Evolutionary conservation across 495 filamentous ascomycete genomes (phyloP), one percentile per base, ranked within the genome.

Genomic region (Articulospora tetracladia): DNA sequence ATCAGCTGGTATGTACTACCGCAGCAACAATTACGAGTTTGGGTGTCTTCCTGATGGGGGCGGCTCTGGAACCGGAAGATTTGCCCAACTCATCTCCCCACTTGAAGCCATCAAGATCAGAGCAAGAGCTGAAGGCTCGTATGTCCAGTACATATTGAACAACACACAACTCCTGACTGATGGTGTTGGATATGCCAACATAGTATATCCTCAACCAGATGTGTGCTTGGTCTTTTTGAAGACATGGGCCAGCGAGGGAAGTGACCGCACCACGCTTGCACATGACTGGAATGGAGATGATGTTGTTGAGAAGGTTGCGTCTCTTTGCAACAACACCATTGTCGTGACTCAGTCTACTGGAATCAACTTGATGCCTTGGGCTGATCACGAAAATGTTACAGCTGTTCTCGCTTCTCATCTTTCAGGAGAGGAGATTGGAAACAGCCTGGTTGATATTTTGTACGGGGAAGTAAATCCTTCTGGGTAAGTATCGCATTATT

Each of bases 371-470:
- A 68, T 71, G 51, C 73, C 77, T 6, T 50, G 47, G 47, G 47
- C 47, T 50, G 25, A 50, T 27, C 47, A 50, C n/a, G 22, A 24
- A 50, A 86, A 86, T 65, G 78, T 88, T 17, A 82, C 77, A 1
- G 82, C 80, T 26, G 95, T 98, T 41, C 65, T 97, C 86, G 97
- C 91, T 87, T 93, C 93, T 61, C 92, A 92, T 69, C 70, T 97
- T 47, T 93, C 94, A 0, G 94, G 94, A 15, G 88, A 97, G 69
- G 88, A 98, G 70, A 90, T 86, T 23, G 94, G 94, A 41, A 92
- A 94, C 73, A 83, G 88, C 19, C 81, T 98, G 59, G 83, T 84
- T 26, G 93, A 97, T 68, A 83, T 98, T 11, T 86, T 98, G 15
- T 98, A 96, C 72, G 47, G 6, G 11, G 34, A 39, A 10, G 34